A percentile compares a stretch with the other conserved stretches of the same genome.
These are phyloP conservation scores for Cruciata laevipes DNA, from an alignment of 257 asterid species.

Conservation along the genomic window DNA sequence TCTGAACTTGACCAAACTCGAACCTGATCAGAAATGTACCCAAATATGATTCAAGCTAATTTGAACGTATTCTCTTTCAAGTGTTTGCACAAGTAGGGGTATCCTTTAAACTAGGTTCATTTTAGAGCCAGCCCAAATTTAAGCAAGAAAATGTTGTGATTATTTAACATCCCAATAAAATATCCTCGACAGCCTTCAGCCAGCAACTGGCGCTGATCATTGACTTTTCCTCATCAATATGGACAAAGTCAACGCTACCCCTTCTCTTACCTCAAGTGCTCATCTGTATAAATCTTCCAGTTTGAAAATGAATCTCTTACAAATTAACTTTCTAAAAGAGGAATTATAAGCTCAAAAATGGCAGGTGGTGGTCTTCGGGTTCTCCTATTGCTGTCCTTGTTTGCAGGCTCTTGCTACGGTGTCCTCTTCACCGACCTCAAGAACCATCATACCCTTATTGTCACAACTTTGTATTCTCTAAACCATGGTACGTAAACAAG, in stretches of 20 bases:
- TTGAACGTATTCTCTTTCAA: too few relatives aligned
- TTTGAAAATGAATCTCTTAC: neutral
- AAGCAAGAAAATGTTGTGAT: too few relatives aligned
- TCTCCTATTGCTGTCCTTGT: constrained; percentile 13
- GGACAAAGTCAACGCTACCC: constrained; percentile 1
- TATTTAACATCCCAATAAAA: too few relatives aligned
- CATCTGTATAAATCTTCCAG: neutral
- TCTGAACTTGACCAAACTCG: too few relatives aligned
- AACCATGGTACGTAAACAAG: too few relatives aligned
- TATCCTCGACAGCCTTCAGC: neutral
- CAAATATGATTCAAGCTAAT: too few relatives aligned
- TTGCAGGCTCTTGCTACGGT: constrained; percentile 17
- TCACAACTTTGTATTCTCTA: constrained; percentile 15
- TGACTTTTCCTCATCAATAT: neutral
- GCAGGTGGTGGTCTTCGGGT: constrained; percentile 3
- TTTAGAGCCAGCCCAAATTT: too few relatives aligned
- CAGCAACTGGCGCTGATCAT: neutral
- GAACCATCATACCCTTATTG: constrained; percentile 12
- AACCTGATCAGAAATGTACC: too few relatives aligned
- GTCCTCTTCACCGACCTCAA: constrained; percentile 23
- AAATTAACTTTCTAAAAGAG: neutral
- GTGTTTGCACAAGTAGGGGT: too few relatives aligned
- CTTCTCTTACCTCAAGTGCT: neutral
- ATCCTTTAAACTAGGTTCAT: too few relatives aligned
- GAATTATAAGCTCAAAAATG: constrained; percentile 4